Evolutionary conservation across 2,329 filamentous ascomycete genomes (phyloP).

Genomic region (Penicillium sp.): DNA sequence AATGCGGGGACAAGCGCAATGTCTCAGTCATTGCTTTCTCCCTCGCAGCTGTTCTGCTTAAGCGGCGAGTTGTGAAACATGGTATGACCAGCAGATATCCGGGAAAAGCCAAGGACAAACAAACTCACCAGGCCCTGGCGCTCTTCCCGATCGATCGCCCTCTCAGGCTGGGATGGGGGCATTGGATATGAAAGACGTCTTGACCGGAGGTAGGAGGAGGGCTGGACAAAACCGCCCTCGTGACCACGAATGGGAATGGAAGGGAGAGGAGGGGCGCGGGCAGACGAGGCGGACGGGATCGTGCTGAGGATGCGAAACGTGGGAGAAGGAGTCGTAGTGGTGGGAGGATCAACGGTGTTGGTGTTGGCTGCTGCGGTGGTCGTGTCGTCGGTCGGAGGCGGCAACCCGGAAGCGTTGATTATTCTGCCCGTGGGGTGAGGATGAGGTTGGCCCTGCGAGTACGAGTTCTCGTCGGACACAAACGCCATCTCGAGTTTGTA

Average conservation of each 20-base stretch:
- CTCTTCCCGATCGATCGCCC: constrained; percentile 55
- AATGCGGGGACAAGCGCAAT: constrained; percentile 13
- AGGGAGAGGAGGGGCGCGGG: constrained; percentile 19
- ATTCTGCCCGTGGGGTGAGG: constrained; percentile 33
- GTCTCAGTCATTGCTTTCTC: not conserved
- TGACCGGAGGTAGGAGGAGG: constrained; percentile 53
- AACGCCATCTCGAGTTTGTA: constrained; percentile 6
- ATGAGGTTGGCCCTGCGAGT: constrained; percentile 11
- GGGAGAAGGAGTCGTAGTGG: constrained; percentile 13
- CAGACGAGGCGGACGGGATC: not conserved
- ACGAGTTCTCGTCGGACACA: not conserved
- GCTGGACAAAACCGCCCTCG: constrained; percentile 54
- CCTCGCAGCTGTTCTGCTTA: not conserved
- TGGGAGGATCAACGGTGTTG: constrained; percentile 10
- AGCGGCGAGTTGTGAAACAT: not conserved
- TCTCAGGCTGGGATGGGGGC: constrained; percentile 46
- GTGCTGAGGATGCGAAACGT: constrained; percentile 12
- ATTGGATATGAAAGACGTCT: constrained; percentile 46
- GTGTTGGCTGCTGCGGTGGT: constrained; percentile 16
- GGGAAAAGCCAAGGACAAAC: constrained; percentile 8
- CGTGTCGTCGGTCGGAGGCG: constrained; percentile 23
- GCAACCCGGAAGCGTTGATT: constrained; percentile 27
- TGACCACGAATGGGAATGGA: constrained; percentile 38
- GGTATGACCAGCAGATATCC: not conserved
- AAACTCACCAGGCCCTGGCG: constrained; percentile 53